Conservation (phyloP, 1,139 yeast species). For the Saccharomyces hybrid region DNA sequence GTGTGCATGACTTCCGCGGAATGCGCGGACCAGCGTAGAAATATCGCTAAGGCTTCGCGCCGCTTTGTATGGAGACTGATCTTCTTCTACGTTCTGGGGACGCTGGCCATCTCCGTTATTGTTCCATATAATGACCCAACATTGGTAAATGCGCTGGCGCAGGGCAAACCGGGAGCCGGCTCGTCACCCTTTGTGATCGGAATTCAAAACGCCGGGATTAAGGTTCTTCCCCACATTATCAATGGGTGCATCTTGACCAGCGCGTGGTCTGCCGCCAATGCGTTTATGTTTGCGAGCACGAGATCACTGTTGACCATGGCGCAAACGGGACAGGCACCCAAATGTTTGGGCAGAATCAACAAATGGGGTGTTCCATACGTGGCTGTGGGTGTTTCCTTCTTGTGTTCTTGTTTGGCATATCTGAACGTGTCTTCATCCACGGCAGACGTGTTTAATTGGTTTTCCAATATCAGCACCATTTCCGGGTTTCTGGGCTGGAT, state of each 20-base stretch:
- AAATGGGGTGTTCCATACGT: conserved; percentile 40
- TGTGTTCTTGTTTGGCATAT: conserved; percentile 35
- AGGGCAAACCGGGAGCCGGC: conserved; percentile 40
- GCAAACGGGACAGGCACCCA: conserved; percentile 42
- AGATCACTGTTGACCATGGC: conserved; percentile 44
- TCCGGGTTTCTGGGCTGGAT: conserved; percentile 73
- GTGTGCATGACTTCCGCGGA: conserved; percentile 43
- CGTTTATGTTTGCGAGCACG: conserved; percentile 37
- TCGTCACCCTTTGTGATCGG: conserved; percentile 52
- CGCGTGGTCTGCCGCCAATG: conserved; percentile 48
- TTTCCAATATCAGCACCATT: conserved; percentile 70
- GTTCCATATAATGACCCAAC: conserved; percentile 39
- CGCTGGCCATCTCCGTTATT: conserved; percentile 41
- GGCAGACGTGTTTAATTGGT: conserved; percentile 51
- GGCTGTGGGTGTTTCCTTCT: conserved; percentile 31
- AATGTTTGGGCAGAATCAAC: conserved; percentile 37
- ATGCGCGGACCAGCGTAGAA: conserved; percentile 41
- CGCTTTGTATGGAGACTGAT: conserved; percentile 42
- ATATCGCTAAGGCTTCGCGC: conserved; percentile 41
- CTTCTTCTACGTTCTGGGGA: conserved; percentile 38
- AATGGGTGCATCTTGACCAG: conserved; percentile 45
- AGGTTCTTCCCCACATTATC: conserved; percentile 42
- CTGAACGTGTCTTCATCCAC: conserved; percentile 34
- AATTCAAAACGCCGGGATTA: conserved; percentile 42
- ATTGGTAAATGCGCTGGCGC: conserved; percentile 31